phyloP scores from a whole-genome alignment of 148 eudicot genomes.

The Nepenthes mirabilis region DNA sequence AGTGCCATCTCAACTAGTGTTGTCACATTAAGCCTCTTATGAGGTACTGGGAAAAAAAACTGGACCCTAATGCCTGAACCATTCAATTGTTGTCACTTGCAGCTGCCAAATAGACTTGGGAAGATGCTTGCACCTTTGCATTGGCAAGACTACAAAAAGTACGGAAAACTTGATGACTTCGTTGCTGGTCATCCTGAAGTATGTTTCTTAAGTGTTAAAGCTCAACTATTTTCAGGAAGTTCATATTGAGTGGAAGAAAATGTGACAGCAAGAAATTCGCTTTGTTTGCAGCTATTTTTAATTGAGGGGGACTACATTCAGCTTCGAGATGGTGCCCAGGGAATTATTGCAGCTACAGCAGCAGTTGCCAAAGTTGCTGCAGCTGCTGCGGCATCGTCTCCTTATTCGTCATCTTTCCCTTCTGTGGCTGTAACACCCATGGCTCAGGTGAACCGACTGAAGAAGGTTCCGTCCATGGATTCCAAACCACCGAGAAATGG shows the following conservation, averaged over 20 bases:
- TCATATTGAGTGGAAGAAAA: not conserved
- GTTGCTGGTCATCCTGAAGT: conserved; percentile 91
- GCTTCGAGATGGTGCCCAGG: conserved; percentile 94
- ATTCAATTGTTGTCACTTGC: conserved; percentile 7
- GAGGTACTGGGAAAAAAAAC: not conserved
- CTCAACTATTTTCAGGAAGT: not conserved
- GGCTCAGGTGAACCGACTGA: conserved; percentile 54
- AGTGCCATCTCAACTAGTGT: too few species aligned
- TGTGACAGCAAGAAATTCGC: not conserved
- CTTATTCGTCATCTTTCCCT: conserved; percentile 44
- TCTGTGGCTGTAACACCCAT: conserved; percentile 93
- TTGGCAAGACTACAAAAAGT: conserved; percentile 93
- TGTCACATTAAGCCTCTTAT: too few species aligned
- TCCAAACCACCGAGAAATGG: conserved; percentile 24
- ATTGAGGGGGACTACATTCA: conserved; percentile 85
- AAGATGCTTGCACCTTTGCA: conserved; percentile 97
- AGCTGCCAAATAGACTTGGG: conserved; percentile 93
- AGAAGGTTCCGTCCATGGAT: conserved; percentile 36
- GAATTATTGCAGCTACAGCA: conserved; percentile 76
- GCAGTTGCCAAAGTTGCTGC: conserved; percentile 93
- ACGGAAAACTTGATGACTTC: conserved; percentile 95
- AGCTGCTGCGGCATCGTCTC: conserved; percentile 57
- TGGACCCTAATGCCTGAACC: not conserved
- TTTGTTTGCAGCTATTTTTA: conserved; percentile 51
- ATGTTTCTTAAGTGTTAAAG: conserved; percentile 8